Base-by-base conservation (phyloP, 495 filamentous ascomycete genomes). In the Letharia lupina region DNA sequence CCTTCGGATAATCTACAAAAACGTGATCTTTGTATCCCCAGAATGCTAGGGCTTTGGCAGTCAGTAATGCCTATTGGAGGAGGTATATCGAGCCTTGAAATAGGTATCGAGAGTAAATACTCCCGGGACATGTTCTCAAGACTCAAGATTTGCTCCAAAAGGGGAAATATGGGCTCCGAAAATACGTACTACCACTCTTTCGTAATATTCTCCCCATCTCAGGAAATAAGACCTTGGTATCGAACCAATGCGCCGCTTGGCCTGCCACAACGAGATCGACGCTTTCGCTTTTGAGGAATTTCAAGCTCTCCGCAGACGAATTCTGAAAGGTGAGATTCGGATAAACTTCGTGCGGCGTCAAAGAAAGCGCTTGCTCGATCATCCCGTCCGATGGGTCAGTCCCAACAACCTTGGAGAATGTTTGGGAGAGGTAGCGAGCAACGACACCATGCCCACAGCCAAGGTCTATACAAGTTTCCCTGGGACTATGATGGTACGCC, bases 171-270 rank as follows among this genome's bases (percentile, higher is more conserved):
- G 23, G 23, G 23, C 23, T 28, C 23, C 23, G 23, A 28, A 28
- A 28, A 28, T 28, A 28, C 23, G 23, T 28, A 28, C 23, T 84
- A 35, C 12, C 52, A 56, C 52, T 18, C 52, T 16, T 72, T 54
- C 81, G 77, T 8, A 88, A 67, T 2, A 85, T 77, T 11, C 82
- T 75, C 15, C 74, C 74, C 62, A 89, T 75, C 63, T 84, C 84
- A 8, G 77, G 77, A 80, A 83, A 88, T 12, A 81, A 76, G 31
- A 73, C 73, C 13, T 61, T 45, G 67, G 81, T 81, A 66, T 86
- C 77, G 70, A 89, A 87, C 86, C 85, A 89, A 70, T 88, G 86
- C 68, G 83, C 86, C 20, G 84, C 83, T 68, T 89, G 83, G 6
- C 79, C 86, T 8, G 85, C 78, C 13, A 86, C 80, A 8, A 81